These are phyloP conservation scores for Termitomyces sp. DNA, from an alignment of 768 basidiomycete genomes.

Conservation along the genomic window DNA sequence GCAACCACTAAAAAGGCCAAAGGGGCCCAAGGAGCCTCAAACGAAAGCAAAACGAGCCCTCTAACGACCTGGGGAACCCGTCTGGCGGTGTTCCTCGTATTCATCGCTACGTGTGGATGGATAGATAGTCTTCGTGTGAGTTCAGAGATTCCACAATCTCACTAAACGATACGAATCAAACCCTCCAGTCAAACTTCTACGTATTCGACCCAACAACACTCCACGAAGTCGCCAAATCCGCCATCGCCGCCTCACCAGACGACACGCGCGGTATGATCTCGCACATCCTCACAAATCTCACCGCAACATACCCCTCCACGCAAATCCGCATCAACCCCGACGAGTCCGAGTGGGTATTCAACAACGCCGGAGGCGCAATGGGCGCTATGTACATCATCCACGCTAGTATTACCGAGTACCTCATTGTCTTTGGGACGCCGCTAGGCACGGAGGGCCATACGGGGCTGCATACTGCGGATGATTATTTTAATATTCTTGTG, in stretches of 20 bases:
- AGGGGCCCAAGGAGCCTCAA: background rate
- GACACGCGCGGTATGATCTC: slow-evolving; percentile 73
- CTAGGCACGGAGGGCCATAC: slow-evolving; percentile 96
- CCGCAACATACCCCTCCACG: slow-evolving; percentile 61
- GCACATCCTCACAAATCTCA: slow-evolving; percentile 82
- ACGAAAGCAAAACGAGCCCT: background rate
- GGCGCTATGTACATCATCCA: slow-evolving; percentile 98
- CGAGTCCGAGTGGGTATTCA: slow-evolving; percentile 88
- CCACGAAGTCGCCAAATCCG: slow-evolving; percentile 71
- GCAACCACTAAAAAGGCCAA: slow-evolving; percentile 6
- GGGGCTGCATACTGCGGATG: slow-evolving; percentile 93
- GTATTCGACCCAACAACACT: slow-evolving; percentile 73
- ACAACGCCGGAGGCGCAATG: slow-evolving; percentile 98
- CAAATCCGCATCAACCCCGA: slow-evolving; percentile 55
- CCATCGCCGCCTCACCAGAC: slow-evolving; percentile 64
- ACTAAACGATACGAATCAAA: background rate
- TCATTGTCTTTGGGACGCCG: slow-evolving; percentile 94
- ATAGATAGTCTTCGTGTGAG: slow-evolving; percentile 66
- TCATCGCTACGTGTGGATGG: slow-evolving; percentile 43
- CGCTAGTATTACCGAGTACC: slow-evolving; percentile 94
- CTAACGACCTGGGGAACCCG: slow-evolving; percentile 38
- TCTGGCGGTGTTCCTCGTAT: slow-evolving; percentile 30
- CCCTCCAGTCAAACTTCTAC: slow-evolving; percentile 61
- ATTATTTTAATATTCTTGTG: slow-evolving; percentile 94
- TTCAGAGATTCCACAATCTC: background rate